Percentiles rank a stretch among this genome's conserved stretches.
Conservation (phyloP, 1,284 basidiomycete species). For the Microbotryomycetes sp. region DNA sequence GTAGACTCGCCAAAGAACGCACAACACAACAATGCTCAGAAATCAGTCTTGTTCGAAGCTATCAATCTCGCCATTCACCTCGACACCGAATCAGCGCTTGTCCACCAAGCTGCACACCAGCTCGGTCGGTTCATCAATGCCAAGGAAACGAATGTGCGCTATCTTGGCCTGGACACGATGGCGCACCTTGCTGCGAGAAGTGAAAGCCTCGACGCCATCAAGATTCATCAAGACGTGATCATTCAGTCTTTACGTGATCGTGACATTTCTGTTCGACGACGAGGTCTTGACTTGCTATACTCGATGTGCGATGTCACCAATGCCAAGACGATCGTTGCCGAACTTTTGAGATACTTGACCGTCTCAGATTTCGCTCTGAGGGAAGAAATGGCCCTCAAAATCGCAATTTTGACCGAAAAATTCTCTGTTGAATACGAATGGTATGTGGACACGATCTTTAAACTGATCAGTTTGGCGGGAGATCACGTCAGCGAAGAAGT, state of each 20-base stretch:
- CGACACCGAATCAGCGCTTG: constrained; percentile 83
- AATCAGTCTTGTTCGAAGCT: constrained; percentile 96
- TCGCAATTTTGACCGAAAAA: constrained; percentile 95
- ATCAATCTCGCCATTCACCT: constrained; percentile 96
- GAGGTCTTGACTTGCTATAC: constrained; percentile 91
- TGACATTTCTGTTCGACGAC: constrained; percentile 90
- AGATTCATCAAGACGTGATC: constrained; percentile 92
- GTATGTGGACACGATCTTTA: constrained; percentile 91
- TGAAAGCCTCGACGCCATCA: constrained; percentile 75
- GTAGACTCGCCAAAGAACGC: constrained; percentile 89
- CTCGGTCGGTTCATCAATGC: constrained; percentile 93
- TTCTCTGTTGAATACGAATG: constrained; percentile 70
- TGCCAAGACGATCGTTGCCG: constrained; percentile 88
- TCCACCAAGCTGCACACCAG: constrained; percentile 81
- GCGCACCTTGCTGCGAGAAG: constrained; percentile 92
- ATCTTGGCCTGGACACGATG: constrained; percentile 96
- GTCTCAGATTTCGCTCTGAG: constrained; percentile 92
- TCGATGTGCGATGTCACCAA: constrained; percentile 98
- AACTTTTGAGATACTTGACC: constrained; percentile 84
- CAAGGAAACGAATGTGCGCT: constrained; percentile 97
- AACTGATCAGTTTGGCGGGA: constrained; percentile 83
- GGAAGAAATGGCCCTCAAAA: constrained; percentile 98
- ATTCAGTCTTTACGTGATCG: constrained; percentile 90
- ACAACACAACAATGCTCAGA: constrained; percentile 97
- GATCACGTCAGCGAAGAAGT: constrained; percentile 99